Conservation (phyloP, 108 stramenopile species). For the Nitzschia palea region DNA sequence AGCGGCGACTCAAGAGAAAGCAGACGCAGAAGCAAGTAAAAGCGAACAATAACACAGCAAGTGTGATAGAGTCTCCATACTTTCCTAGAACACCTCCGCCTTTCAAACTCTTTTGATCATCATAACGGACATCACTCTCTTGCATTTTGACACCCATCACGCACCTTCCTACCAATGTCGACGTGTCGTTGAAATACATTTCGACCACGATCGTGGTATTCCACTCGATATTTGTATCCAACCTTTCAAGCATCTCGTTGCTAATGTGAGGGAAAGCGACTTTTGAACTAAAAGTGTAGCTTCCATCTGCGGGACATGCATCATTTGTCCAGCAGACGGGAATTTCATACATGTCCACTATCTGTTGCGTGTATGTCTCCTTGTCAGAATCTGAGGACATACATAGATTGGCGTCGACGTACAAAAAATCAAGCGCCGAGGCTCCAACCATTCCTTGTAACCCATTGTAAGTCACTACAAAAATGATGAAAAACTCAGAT, state of each 20-base stretch:
- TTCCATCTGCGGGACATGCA: conserved; percentile 2
- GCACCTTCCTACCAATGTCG: too few relatives aligned
- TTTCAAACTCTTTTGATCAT: too few relatives aligned
- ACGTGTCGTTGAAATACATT: neutral
- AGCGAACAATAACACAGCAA: too few relatives aligned
- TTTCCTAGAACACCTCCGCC: too few relatives aligned
- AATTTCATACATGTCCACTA: neutral
- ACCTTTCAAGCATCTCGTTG: too few relatives aligned
- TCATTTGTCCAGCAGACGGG: neutral
- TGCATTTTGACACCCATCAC: too few relatives aligned
- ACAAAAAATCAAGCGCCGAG: neutral
- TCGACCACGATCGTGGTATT: neutral
- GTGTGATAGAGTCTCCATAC: too few relatives aligned
- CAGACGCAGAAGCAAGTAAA: too few relatives aligned
- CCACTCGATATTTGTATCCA: too few relatives aligned
- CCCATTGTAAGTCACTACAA: conserved; percentile 7
- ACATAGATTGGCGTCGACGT: neutral
- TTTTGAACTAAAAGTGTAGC: conserved; percentile 2
- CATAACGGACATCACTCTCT: too few relatives aligned
- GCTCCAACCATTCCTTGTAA: neutral
- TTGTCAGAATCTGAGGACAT: neutral
- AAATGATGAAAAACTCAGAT: neutral
- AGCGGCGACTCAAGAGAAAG: too few relatives aligned
- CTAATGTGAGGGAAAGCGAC: neutral
- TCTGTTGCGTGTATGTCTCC: neutral